Base-by-base conservation (phyloP, 345 rosid species). In the Gossypium ekmanianum region DNA sequence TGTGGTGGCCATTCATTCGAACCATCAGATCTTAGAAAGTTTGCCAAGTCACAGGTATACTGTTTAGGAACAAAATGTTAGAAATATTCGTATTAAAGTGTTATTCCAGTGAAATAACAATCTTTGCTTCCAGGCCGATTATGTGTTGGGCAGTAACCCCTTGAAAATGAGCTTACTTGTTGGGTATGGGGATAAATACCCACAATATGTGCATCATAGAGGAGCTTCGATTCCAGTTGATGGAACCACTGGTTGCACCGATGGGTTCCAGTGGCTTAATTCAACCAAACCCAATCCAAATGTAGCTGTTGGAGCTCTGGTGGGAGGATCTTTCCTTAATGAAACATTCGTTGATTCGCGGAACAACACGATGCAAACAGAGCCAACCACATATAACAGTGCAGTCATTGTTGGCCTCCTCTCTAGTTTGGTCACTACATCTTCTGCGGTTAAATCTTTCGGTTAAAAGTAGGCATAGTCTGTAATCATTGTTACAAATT, bases 211-310 rank as follows among this genome's bases (percentile, higher is more conserved):
- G 75, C 99, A 95, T 87, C 99, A 95, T 52, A 88, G 99, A 80
- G 99, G 99, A 69, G 97, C 99, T 77, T 93, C 98, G 3, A 91
- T 95, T 52, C 99, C 99, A 0, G 84, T 73, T 0, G 87, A 91
- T 74, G 96, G 92, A 72, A 83, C 78, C 2, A 83, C 93, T 1
- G 88, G 90, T 47, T 95, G 98, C 85, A 79, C 63, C 1, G 89
- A 87, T 57, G 99, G 99, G 50, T 87, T 89, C 81, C 72, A 83
- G 83, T 95, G 91, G 89, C 94, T 90, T 1, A 75, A 84, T 6
- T 84, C 93, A 11, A 79, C 86, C 0, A 48, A 84, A 10, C 92
- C 97, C 54, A 87, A 95, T 83, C 98, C 99, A 10, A 93, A 95
- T 51, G 79, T 88, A 59, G 98, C 98, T 0, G 20, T 71, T 9